Conservation (phyloP, 208 protist genomes). For the Wallacemonas collosoma region DNA sequence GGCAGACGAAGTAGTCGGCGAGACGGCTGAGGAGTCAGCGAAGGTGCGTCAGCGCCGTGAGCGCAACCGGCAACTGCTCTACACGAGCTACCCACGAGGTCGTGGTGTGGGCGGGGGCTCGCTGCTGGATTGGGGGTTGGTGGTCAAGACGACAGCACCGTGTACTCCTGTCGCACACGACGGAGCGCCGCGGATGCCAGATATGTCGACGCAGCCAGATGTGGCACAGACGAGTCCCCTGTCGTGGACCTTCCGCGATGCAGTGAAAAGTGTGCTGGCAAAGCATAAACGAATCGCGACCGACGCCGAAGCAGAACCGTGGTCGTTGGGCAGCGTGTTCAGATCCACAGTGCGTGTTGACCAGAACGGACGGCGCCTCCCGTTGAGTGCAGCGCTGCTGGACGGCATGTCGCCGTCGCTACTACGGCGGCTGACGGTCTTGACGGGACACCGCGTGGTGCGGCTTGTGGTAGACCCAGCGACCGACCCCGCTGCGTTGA, state of each 20-base stretch:
- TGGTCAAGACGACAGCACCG: not conserved
- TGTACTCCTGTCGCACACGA: not conserved
- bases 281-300: constrained; percentile 26
- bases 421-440: constrained; percentile 26
- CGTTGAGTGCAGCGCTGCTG: constrained; percentile 38
- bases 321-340: constrained; percentile 31
- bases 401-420: not conserved
- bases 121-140: constrained; percentile 70
- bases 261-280: constrained; percentile 20
- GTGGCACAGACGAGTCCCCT: constrained; percentile 37
- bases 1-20: not conserved
- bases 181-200: too few species aligned
- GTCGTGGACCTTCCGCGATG: constrained; percentile 72
- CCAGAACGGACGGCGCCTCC: constrained; percentile 50
- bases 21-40: constrained; percentile 6
- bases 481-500: not conserved
- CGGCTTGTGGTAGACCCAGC: constrained; percentile 15
- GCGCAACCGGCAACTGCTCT: constrained; percentile 27
- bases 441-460: constrained; percentile 28
- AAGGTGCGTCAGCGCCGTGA: not conserved
- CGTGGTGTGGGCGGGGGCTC: constrained; percentile 56
- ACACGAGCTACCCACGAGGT: constrained; percentile 49
- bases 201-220: not conserved
- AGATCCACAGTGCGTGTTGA: constrained; percentile 55
- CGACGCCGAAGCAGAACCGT: constrained; percentile 11